Evolutionary conservation across 768 basidiomycete genomes (phyloP), one percentile per base, ranked within the genome.

Genomic region (Leccinellum rugosiceps): DNA sequence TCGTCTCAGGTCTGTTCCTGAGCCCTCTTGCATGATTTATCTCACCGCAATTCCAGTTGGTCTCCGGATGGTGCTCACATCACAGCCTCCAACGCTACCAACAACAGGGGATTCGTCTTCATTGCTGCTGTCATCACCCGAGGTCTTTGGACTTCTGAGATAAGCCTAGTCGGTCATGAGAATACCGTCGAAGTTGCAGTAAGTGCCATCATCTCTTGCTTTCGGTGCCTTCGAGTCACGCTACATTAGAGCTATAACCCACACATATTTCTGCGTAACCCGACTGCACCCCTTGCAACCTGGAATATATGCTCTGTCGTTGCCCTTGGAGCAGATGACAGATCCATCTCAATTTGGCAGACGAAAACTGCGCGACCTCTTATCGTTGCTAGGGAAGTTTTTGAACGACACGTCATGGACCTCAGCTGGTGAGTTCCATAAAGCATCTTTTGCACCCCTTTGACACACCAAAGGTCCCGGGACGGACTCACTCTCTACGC

Each of bases 61-160:
- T 98, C 95, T 1, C 97, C 97, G 2, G 97, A 98, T 67, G 97
- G 97, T n/a, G 92, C 96, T 2, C 94, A 97, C 68, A 93, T 99
- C 58, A 97, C 94, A 4, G 92, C 95, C 1, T 96, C 96, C 1
- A 98, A 98, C 67, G 94, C 95, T 2, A 98, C 94, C 52, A 98
- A 98, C 70, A 92, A 92, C 65, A 87, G 88, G 61, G 95, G 95
- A 19, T 94, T 94, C 56, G 95, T 98, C 6, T 99, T 98, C 70
- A 96, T 98, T 45, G 97, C 96, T 3, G 92, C 94, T 7, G 94
- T 98, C 23, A 95, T 99, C 60, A 88, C 90, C 0, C 81, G 95
- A 31, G 88, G 86, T 48, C 81, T 87, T 11, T 98, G 94, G 93
- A 87, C 86, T 4, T 88, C 90, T 6, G 91, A 96, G 60, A 94